Evolutionary conservation across 345 rosid genomes (phyloP).

Genomic region (Eucalyptus sideroxylon): DNA sequence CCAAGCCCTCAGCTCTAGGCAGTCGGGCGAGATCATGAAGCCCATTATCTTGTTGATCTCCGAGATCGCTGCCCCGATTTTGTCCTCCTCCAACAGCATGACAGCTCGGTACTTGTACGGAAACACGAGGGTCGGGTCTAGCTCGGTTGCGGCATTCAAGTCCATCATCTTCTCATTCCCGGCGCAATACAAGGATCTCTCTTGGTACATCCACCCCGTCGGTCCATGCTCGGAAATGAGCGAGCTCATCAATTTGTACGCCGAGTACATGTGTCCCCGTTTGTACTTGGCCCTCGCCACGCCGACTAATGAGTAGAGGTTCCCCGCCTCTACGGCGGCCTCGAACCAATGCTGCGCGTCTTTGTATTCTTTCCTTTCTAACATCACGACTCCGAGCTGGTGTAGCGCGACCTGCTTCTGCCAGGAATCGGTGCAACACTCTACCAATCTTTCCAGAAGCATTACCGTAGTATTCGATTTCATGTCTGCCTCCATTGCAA

Average conservation of each 20-base stretch:
- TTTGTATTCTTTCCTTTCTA: slow-evolving; percentile 77
- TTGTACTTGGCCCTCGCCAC: slow-evolving; percentile 83
- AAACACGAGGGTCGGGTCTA: slow-evolving; percentile 83
- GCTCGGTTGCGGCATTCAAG: slow-evolving; percentile 52
- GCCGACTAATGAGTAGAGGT: slow-evolving; percentile 60
- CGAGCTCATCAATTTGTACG: slow-evolving; percentile 71
- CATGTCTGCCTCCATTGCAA: slow-evolving; percentile 73
- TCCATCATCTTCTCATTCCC: slow-evolving; percentile 72
- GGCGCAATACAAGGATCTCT: slow-evolving; percentile 68
- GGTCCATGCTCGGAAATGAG: slow-evolving; percentile 45
- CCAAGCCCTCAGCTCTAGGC: slow-evolving; percentile 92
- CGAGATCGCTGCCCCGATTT: slow-evolving; percentile 55
- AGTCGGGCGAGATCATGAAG: slow-evolving; percentile 72
- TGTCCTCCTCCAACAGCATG: slow-evolving; percentile 55
- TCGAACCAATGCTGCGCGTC: slow-evolving; percentile 85
- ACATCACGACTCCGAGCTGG: slow-evolving; percentile 81
- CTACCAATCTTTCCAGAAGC: slow-evolving; percentile 75
- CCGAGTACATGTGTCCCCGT: slow-evolving; percentile 82
- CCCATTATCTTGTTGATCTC: slow-evolving; percentile 75
- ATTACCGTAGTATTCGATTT: slow-evolving; percentile 81
- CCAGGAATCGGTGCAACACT: slow-evolving; percentile 62
- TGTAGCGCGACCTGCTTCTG: slow-evolving; percentile 82
- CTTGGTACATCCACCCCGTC: slow-evolving; percentile 93
- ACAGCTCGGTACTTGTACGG: slow-evolving; percentile 85
- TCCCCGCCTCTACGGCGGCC: slow-evolving; percentile 60